Conservation (phyloP, 108 stramenopile species). For the Pseudonitzschia pungens region DNA sequence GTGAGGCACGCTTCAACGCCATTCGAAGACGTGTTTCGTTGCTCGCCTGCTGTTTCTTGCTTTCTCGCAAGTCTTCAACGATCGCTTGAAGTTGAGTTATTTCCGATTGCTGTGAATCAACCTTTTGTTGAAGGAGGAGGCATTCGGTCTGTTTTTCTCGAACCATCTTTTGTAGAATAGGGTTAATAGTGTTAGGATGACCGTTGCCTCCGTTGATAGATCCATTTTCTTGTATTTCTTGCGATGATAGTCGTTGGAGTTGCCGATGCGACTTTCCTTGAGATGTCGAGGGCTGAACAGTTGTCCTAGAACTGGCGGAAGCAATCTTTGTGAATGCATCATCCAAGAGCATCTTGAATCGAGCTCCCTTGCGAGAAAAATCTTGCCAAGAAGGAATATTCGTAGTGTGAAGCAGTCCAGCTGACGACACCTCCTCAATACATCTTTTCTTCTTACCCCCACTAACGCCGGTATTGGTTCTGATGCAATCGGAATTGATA, state of each 20-base stretch:
- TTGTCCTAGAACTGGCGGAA: neutral
- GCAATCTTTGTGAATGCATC: conserved; percentile 1
- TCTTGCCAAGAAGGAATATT: conserved; percentile 5
- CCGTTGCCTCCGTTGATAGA: neutral
- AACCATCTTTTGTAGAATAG: conserved; percentile 1
- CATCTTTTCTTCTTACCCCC: neutral
- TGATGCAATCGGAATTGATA: neutral
- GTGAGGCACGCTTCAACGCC: conserved; percentile 11
- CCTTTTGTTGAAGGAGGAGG: conserved; percentile 10
- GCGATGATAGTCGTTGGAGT: neutral
- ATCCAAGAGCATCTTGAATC: conserved; percentile 12
- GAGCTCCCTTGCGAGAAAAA: conserved; percentile 7
- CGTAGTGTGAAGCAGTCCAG: neutral
- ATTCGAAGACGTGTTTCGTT: neutral
- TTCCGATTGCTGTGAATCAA: conserved; percentile 12
- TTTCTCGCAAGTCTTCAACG: neutral
- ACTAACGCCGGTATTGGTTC: neutral
- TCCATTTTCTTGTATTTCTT: neutral
- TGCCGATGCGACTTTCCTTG: neutral
- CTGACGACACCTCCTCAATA: neutral
- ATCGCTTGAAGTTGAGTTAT: conserved; percentile 4
- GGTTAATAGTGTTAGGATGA: neutral
- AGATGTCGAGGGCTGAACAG: neutral
- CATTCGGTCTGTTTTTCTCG: conserved; percentile 14
- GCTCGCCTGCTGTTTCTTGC: conserved; percentile 7